Base-by-base conservation (phyloP, 1,284 basidiomycete species). In the Somion occarium region DNA sequence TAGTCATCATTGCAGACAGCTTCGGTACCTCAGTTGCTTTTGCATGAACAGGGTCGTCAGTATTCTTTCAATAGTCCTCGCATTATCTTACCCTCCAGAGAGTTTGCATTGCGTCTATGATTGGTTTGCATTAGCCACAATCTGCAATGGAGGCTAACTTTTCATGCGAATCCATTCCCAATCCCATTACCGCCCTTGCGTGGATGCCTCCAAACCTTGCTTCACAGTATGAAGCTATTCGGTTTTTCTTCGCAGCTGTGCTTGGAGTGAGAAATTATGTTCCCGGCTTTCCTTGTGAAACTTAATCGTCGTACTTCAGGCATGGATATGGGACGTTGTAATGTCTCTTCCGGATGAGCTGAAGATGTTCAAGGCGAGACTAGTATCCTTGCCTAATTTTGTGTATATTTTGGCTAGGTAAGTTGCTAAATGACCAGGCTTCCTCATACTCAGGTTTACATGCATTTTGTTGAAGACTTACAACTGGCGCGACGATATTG, bases 191-290 rank as follows among this genome's bases (percentile, higher is more conserved):
- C 15, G 20, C 26, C 11, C 45, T 47, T 34, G 45, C 45, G 26
- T 47, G 45, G 45, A n/a, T 47, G 19, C 45, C 45, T 30, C 45
- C 45, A 4, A 26, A 47, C 26, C 13, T 30, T 18, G 25, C 45
- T 7, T 18, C 27, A 5, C 13, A 47, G 19, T n/a, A 13, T 13
- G 20, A 47, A 34, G 26, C 7, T 13, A 38, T 22, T 19, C 11
- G 22, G 12, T 47, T 13, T 26, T 24, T 47, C 20, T n/a, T 42
- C 19, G 15, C 39, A 18, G 39, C 39, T 42, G 15, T 22, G 20
- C n/a, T 52, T 5, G 46, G 51, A 20, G 51, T 52, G 15, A 7
- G 30, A 38, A 45, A 23, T 38, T 24, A 27, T 22, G 11, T 48
- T 22, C 11, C 7, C 20, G 19, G 11, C 3, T 41, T 20, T 5